Conservation (phyloP, 2,329 filamentous ascomycete species). For the Sclerotinia spermophila region DNA sequence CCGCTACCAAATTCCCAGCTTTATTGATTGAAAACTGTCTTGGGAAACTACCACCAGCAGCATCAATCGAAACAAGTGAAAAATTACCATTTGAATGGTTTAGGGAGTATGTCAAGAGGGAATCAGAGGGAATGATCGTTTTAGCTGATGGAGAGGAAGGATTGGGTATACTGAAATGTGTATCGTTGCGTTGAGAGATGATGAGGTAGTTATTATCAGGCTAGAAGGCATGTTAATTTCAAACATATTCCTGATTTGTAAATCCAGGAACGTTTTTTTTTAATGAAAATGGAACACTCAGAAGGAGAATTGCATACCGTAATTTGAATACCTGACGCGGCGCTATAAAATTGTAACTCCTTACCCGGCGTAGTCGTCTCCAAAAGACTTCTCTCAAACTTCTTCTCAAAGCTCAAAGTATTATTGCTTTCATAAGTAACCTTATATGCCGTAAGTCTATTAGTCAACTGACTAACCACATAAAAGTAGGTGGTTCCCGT, state of each 20-base stretch:
- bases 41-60: conserved; percentile 45
- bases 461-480: conserved; percentile 47
- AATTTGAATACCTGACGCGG: not conserved
- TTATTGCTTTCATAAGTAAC: conserved; percentile 40
- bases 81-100: conserved; percentile 44
- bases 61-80: conserved; percentile 43
- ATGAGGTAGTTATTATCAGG: conserved; percentile 60
- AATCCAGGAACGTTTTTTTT: not conserved
- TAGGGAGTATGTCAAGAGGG: conserved; percentile 60
- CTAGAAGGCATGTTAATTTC: conserved; percentile 37
- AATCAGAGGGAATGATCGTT: conserved; percentile 54
- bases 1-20: conserved; percentile 43
- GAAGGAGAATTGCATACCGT: not conserved
- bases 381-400: not conserved
- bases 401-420: not conserved
- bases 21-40: conserved; percentile 47
- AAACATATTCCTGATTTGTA: rapidly evolving
- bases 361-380: not conserved
- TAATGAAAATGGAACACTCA: not conserved
- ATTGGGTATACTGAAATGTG: conserved; percentile 48
- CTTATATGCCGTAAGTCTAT: conserved; percentile 48
- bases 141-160: conserved; percentile 42
- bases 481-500: conserved; percentile 39
- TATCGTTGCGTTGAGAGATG: conserved; percentile 65
- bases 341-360: not conserved